These are phyloP conservation scores for Hyaloscypha variabilis DNA, from an alignment of 495 filamentous ascomycete genomes.

Conservation along the genomic window DNA sequence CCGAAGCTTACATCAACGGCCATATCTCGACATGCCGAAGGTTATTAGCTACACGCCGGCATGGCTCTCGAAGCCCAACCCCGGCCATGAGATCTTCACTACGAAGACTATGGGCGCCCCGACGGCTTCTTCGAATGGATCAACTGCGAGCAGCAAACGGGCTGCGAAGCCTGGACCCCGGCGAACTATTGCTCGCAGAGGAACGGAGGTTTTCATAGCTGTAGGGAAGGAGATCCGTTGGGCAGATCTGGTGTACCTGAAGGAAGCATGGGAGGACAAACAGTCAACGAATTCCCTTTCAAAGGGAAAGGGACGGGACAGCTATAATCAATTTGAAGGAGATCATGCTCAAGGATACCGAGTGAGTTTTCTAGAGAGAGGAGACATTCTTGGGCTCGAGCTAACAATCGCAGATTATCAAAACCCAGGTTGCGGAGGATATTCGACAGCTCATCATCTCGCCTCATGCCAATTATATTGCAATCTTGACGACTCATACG, in stretches of 20 bases:
- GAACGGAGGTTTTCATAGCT: conserved; percentile 81
- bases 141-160: conserved; percentile 38
- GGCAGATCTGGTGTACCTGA: conserved; percentile 75
- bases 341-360: conserved; percentile 45
- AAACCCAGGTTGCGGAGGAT: conserved; percentile 68
- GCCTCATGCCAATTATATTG: conserved; percentile 75
- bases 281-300: conserved; percentile 36
- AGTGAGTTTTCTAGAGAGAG: conserved; percentile 42
- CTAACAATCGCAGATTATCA: conserved; percentile 58
- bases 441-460: conserved; percentile 84
- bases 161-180: conserved; percentile 54
- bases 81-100: conserved; percentile 71
- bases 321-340: conserved; percentile 30
- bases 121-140: conserved; percentile 36
- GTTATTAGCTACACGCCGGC: conserved; percentile 78
- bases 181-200: conserved; percentile 71
- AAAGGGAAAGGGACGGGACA: conserved; percentile 19
- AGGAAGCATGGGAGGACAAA: conserved; percentile 66
- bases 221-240: conserved; percentile 86
- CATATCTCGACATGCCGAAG: conserved; percentile 65
- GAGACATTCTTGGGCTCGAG: conserved; percentile 18
- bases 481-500: conserved; percentile 81
- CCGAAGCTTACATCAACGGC: conserved; percentile 12
- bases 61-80: conserved; percentile 77
- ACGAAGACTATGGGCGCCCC: conserved; percentile 5